Base-by-base conservation (phyloP, 163 green algal genomes). In the Scenedesmus sp. region DNA sequence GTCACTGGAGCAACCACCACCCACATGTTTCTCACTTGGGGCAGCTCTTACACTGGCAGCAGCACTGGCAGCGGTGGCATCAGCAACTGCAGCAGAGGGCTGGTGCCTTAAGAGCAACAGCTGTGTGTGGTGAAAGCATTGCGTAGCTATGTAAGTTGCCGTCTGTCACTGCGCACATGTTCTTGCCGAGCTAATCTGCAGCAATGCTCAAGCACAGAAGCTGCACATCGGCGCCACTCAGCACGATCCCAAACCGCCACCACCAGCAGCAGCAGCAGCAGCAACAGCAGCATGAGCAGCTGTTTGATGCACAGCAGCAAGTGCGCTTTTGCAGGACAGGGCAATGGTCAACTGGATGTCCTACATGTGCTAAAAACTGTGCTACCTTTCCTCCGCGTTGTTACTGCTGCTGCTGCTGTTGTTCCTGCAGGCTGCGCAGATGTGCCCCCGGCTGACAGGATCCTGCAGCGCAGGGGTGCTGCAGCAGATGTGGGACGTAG, bases 401-500 rank as follows among this genome's bases (percentile, higher is more conserved):
- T 24, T 73, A 3, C 61, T 40, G 30, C 30, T 33, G 5, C 65
- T 40, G 30, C 65, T 40, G 30, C 65, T 76, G 65, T 4, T 18
- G 7, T 40, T 13, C 1, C 53, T 85, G 86, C 87, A 91, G 87
- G 87, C 87, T 49, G 42, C 51, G 26, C 12, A 82, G 42, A 3
- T 91, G 42, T 91, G 40, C 40, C 87, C 87, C 13, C 13, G 26
- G 5, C 35, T 91, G 51, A 37, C 30, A 26, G 56, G 78, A 22
- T 87, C 73, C 3, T 85, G 78, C 40, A 33, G 30, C 3, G 9
- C 53, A 49, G 53, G 82, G 10, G 33, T 76, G 49, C 87, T 82
- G 78, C 78, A 80, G 53, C 46, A 87, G 87, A 40, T 91, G 72
- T 81, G 79, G 59, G 78, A 81, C 16, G 61, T 35, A 30, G 78